Base-by-base conservation (phyloP, 1,139 yeast species). In the Pneumocystis sp. region DNA sequence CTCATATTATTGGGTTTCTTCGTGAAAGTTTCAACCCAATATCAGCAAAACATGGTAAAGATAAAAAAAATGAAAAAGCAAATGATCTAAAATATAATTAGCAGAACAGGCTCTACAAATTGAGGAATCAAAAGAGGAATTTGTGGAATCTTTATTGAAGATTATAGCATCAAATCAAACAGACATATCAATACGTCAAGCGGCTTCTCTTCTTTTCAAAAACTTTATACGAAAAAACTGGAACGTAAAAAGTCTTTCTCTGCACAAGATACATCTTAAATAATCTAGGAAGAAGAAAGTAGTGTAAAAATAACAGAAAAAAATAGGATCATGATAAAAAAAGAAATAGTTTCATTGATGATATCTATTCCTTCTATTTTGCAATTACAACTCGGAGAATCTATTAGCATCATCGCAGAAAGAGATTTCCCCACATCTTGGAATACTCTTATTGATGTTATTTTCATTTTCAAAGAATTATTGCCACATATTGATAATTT, bases 351-450 rank as follows among this genome's bases (percentile, higher is more conserved):
- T 66, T 84, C 85, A 31, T 77, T 90, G 67, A 90, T 95, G 97
- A 86, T 90, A 68, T 76, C 83, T 59, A 79, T 91, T 65, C 96
- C 97, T 17, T 81, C 82, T 63, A 78, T 81, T 66, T 78, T 93
- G 67, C 97, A 93, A 74, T 80, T 86, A 25, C 99, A 95, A 77
- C 82, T 95, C 65, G 98, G 97, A 66, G 98, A 95, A 74, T 85
- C 96, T 2, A 86, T 93, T 66, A 85, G 96, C 31, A 80, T 89
- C 65, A 93, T 95, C 73, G 98, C 99, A 2, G 97, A 91, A 73
- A 85, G 90, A 67, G 99, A 95, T 74, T 95, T 95, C 77, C 98
- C 98, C 1, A 86, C 86, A 63, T 79, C 84, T 66, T 95, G 99
- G 99, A 83, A 84, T 1, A 81, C 82, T 65, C 80, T 95, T 68